Percentiles rank a stretch among this genome's conserved stretches.
Evolutionary conservation across 495 filamentous ascomycete species (phyloP).

Genomic region (Penicillium goetzii): DNA sequence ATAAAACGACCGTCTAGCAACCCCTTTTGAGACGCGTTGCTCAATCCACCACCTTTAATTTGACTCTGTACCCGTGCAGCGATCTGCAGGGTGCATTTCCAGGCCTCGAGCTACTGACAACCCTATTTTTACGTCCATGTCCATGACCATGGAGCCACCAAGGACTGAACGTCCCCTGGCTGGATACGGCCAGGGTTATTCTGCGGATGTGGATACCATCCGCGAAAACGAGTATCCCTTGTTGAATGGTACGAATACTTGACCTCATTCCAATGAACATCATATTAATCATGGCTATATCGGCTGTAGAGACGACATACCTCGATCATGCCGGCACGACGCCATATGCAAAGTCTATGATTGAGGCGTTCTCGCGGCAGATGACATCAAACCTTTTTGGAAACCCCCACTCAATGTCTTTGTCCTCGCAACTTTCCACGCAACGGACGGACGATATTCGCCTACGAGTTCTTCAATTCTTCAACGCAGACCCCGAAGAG

Average conservation of each 20-base stretch:
- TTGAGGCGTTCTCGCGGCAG: slow-evolving; percentile 74
- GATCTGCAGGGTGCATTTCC: background rate
- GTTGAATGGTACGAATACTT: slow-evolving; percentile 62
- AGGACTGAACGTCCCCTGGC: background rate
- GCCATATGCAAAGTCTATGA: slow-evolving; percentile 75
- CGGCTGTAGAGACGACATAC: slow-evolving; percentile 69
- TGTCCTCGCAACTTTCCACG: slow-evolving; percentile 77
- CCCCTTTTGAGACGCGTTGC: background rate
- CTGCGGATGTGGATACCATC: slow-evolving; percentile 66
- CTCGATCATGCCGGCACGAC: slow-evolving; percentile 95
- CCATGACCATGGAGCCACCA: slow-evolving; percentile 21
- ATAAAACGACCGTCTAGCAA: background rate
- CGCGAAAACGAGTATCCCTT: slow-evolving; percentile 79
- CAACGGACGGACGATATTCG: slow-evolving; percentile 76
- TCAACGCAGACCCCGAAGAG: slow-evolving; percentile 78
- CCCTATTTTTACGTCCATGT: background rate
- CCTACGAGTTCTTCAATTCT: slow-evolving; percentile 72
- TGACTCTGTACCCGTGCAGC: background rate
- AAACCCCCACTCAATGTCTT: slow-evolving; percentile 88
- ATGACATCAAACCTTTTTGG: slow-evolving; percentile 82
- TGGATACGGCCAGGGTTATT: slow-evolving; percentile 55
- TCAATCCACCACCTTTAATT: background rate
- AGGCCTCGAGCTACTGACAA: background rate
- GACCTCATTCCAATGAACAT: background rate
- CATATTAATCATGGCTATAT: slow-evolving; percentile 5